Conservation (phyloP, 1,284 basidiomycete species). For the Boletus subluridellus region DNA sequence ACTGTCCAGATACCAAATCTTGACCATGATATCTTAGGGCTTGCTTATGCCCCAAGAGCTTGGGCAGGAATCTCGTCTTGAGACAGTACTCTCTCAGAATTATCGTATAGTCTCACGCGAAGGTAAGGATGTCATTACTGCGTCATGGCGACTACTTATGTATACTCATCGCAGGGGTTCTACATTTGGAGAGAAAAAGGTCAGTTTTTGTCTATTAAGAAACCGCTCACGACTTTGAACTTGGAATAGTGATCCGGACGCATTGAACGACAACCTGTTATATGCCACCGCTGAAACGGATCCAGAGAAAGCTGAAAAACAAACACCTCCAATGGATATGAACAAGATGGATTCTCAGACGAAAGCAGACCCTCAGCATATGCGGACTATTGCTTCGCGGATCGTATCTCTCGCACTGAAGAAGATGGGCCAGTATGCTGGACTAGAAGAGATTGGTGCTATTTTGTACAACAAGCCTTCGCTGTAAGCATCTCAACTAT, state of each 20-base stretch:
- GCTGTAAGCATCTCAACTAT: not conserved
- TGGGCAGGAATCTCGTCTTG: not conserved
- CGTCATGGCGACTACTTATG: not conserved
- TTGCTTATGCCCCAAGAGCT: not conserved
- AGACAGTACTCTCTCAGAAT: not conserved
- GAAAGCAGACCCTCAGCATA: not conserved
- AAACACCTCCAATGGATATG: too few relatives aligned
- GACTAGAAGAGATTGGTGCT: not conserved
- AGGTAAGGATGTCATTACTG: not conserved
- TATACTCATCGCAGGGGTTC: not conserved
- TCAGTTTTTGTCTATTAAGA: not conserved
- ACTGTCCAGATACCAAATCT: not conserved
- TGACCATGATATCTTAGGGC: not conserved
- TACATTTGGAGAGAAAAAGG: slow-evolving; percentile 3
- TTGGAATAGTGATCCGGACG: not conserved
- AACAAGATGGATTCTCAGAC: not conserved
- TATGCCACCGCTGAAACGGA: not conserved
- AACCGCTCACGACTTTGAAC: not conserved
- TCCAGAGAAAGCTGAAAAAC: not conserved
- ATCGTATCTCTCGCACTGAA: not conserved
- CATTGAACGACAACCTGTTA: not conserved
- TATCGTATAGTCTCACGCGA: not conserved
- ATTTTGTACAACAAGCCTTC: not conserved
- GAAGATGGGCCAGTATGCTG: not conserved
- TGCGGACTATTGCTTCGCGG: not conserved